Percentiles rank a stretch among this genome's conserved stretches.
Evolutionary conservation across 495 filamentous ascomycete species (phyloP).

Genomic region (Hypoxylon crocopeplum): DNA sequence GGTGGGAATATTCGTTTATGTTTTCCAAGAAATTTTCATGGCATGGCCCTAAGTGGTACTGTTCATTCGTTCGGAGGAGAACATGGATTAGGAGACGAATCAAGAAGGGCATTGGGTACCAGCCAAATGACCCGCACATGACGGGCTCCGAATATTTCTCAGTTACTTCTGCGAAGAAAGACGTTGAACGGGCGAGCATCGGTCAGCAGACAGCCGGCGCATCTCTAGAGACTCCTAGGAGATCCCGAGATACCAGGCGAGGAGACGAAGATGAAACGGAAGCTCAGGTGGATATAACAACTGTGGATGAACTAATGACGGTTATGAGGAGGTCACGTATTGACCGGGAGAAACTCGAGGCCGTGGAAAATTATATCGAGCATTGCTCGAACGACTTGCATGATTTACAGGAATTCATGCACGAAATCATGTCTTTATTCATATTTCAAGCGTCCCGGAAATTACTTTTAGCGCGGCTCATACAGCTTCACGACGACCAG

Average conservation of each 20-base stretch:
- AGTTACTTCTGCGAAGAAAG: slow-evolving; percentile 57
- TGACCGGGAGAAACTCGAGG: slow-evolving; percentile 89
- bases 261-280: slow-evolving; percentile 29
- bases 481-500: slow-evolving; percentile 63
- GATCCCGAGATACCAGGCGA: slow-evolving; percentile 49
- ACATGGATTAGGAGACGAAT: slow-evolving; percentile 88
- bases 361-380: slow-evolving; percentile 77
- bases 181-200: slow-evolving; percentile 1
- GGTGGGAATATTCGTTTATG: slow-evolving; percentile 93
- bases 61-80: slow-evolving; percentile 87
- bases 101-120: slow-evolving; percentile 58
- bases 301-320: slow-evolving; percentile 42
- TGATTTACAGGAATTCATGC: slow-evolving; percentile 80
- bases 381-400: slow-evolving; percentile 79
- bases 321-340: slow-evolving; percentile 72
- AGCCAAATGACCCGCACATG: slow-evolving; percentile 60
- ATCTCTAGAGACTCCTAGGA: slow-evolving; percentile 36
- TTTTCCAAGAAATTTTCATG: slow-evolving; percentile 80
- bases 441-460: slow-evolving; percentile 88
- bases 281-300: slow-evolving; percentile 32
- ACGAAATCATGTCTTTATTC: slow-evolving; percentile 82
- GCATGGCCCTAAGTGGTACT: slow-evolving; percentile 93
- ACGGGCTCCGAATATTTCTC: slow-evolving; percentile 88
- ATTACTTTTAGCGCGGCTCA: slow-evolving; percentile 73
- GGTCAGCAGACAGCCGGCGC: slow-evolving; percentile 27